These are phyloP conservation scores for Naganishia sp. DNA, from an alignment of 1,284 basidiomycete genomes.

Conservation along the genomic window DNA sequence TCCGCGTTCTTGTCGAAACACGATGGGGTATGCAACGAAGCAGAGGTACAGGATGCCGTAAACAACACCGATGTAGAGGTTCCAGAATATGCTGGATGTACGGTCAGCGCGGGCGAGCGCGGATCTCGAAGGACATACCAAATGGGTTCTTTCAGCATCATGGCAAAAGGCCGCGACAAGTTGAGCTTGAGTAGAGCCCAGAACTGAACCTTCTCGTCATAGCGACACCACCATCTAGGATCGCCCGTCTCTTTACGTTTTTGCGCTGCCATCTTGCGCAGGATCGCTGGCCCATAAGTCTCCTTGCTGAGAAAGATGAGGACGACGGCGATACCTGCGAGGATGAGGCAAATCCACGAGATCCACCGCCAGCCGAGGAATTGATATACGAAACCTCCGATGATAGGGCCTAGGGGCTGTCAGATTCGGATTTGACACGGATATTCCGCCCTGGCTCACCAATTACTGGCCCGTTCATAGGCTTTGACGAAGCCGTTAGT, in stretches of 20 bases:
- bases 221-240: conserved; percentile 25
- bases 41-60: conserved; percentile 51
- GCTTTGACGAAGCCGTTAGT: background rate
- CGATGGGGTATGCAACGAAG: conserved; percentile 58
- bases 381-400: conserved; percentile 59
- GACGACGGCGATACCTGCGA: conserved; percentile 56
- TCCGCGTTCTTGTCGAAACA: conserved; percentile 60
- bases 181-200: conserved; percentile 41
- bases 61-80: conserved; percentile 57
- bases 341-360: conserved; percentile 66
- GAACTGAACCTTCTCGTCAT: conserved; percentile 25
- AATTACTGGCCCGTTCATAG: conserved; percentile 25
- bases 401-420: conserved; percentile 59
- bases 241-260: conserved; percentile 25
- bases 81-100: conserved; percentile 23
- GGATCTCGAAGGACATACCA: conserved; percentile 39
- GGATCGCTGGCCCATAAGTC: conserved; percentile 66
- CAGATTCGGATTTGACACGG: background rate
- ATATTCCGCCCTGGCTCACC: background rate
- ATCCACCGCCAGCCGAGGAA: conserved; percentile 66
- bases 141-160: conserved; percentile 68
- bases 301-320: conserved; percentile 52
- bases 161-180: conserved; percentile 64
- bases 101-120: background rate
- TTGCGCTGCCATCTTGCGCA: conserved; percentile 41